A percentile compares a stretch with the other conserved stretches of the same genome.
phyloP scores from a whole-genome alignment of 2,329 filamentous ascomycete genomes.

The Claviceps cyperi region DNA sequence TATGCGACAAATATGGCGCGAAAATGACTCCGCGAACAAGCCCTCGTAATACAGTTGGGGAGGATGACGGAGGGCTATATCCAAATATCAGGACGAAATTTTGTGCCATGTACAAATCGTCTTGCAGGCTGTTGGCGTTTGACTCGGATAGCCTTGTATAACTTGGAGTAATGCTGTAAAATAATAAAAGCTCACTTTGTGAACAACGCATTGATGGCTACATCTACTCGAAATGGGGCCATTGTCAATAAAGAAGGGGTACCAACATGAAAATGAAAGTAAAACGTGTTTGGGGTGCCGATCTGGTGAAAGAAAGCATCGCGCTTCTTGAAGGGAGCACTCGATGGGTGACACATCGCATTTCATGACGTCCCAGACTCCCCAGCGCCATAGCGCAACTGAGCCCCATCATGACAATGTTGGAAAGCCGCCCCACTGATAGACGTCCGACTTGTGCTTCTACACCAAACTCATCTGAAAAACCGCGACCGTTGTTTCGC shows the following conservation, averaged over 20 bases:
- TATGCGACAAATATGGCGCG: constrained; percentile 30
- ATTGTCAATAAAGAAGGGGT: not conserved
- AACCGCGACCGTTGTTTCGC: not conserved
- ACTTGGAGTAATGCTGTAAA: constrained; percentile 8
- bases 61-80: constrained; percentile 6
- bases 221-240: too few relatives aligned
- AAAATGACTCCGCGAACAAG: constrained; percentile 23
- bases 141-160: constrained; percentile 18
- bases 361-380: not conserved
- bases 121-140: constrained; percentile 22
- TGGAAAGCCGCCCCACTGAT: constrained; percentile 6
- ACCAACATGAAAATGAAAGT: not conserved
- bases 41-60: constrained; percentile 12
- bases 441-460: constrained; percentile 2
- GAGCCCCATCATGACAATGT: not conserved
- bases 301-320: not conserved
- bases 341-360: not conserved
- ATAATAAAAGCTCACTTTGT: not conserved
- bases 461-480: constrained; percentile 2
- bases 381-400: not conserved
- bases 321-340: not conserved
- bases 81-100: constrained; percentile 14
- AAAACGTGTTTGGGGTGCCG: not conserved
- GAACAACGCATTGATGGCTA: not conserved
- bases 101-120: constrained; percentile 15